These are phyloP conservation scores for Lactarius tabidus DNA, from an alignment of 768 basidiomycete species.

Conservation along the genomic window DNA sequence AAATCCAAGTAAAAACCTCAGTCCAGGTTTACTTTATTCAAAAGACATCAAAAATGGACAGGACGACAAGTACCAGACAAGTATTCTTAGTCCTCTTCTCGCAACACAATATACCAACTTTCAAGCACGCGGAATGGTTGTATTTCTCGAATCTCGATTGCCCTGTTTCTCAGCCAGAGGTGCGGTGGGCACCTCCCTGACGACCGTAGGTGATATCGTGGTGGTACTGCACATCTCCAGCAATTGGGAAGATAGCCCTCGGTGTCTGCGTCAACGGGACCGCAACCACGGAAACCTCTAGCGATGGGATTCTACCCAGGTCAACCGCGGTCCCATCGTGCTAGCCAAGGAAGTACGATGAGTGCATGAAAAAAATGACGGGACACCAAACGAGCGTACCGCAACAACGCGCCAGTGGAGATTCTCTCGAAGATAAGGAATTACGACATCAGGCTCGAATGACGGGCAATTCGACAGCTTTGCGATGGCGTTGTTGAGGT, in stretches of 20 bases:
- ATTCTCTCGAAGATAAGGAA: slow-evolving; percentile 39
- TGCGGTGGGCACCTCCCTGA: slow-evolving; percentile 9
- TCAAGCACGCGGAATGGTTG: not conserved
- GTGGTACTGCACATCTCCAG: slow-evolving; percentile 9
- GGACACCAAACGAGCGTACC: slow-evolving; percentile 29
- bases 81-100: not conserved
- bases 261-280: slow-evolving; percentile 9
- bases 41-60: not conserved
- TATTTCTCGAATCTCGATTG: not conserved
- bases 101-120: not conserved
- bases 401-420: slow-evolving; percentile 43
- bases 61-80: not conserved
- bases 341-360: not conserved
- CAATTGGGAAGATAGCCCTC: slow-evolving; percentile 12
- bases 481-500: slow-evolving; percentile 38
- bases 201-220: slow-evolving; percentile 19
- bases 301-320: slow-evolving; percentile 4
- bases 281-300: slow-evolving; percentile 19
- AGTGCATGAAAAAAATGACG: slow-evolving; percentile 33
- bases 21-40: not conserved
- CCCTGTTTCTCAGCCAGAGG: not conserved
- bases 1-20: not conserved
- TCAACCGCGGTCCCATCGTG: slow-evolving; percentile 3
- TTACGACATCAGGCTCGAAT: slow-evolving; percentile 38
- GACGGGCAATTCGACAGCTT: slow-evolving; percentile 30